Evolutionary conservation across 352 stramenopile genomes (phyloP).

Genomic region (Globisporangium camurandrum): DNA sequence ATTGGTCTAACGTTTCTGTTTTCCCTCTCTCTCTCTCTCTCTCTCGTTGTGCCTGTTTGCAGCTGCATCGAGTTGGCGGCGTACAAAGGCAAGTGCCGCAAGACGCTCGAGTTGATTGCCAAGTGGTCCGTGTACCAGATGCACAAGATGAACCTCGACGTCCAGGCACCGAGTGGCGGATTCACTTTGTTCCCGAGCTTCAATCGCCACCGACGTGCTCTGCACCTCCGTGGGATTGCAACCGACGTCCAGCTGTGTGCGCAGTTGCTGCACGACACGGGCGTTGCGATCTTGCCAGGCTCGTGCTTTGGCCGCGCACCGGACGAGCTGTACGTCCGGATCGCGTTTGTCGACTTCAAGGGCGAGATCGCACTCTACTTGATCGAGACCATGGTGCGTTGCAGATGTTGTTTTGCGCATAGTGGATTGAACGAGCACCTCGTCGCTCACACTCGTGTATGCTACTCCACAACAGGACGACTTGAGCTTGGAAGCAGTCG

Average conservation of each 20-base stretch:
- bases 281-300: conserved; percentile 77
- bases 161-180: conserved; percentile 63
- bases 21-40: not conserved
- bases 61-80: conserved; percentile 68
- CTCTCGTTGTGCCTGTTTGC: not conserved
- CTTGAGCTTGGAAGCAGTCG: conserved; percentile 55
- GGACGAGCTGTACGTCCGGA: conserved; percentile 68
- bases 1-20: not conserved
- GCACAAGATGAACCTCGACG: conserved; percentile 77
- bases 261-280: conserved; percentile 73
- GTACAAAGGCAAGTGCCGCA: conserved; percentile 81
- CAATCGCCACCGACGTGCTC: conserved; percentile 50
- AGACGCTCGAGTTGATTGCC: conserved; percentile 76
- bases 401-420: not conserved
- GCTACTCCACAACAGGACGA: too few relatives aligned
- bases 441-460: too few relatives aligned
- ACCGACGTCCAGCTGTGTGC: conserved; percentile 74
- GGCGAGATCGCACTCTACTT: conserved; percentile 82
- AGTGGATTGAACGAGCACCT: too few relatives aligned
- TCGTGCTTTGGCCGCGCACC: conserved; percentile 75
- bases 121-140: conserved; percentile 80
- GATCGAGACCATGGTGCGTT: conserved; percentile 79
- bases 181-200: conserved; percentile 87
- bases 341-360: conserved; percentile 87
- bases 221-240: conserved; percentile 49